Evolutionary conservation across 345 rosid genomes (phyloP), one percentile per base, ranked within the genome.

Genomic region (Eutrema japonicum): DNA sequence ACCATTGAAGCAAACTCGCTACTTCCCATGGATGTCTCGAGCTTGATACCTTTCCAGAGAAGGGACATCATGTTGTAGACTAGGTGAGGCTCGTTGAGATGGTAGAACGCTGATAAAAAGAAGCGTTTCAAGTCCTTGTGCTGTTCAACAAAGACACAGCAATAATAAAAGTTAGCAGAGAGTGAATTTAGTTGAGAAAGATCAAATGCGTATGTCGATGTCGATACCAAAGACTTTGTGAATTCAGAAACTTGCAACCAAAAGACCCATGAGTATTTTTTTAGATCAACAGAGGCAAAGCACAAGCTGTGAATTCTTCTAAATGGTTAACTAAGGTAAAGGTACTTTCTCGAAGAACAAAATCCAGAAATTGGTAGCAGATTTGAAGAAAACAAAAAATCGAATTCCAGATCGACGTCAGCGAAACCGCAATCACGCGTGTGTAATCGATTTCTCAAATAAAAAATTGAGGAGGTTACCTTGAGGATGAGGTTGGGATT

Each of bases 11-110:
- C 91, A 77, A 95, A 95, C 72, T 90, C 89, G 10, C 82, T 51
- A 74, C 97, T 95, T 76, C 98, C 99, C 97, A 92, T 84, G 3
- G 91, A 81, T 9, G 87, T 83, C 82, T 95, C 99, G 73, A 95
- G 79, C 63, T 82, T 94, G 43, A 85, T 72, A 50, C 99, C 99
- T 83, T 95, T 95, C 99, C 99, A 95, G 48, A 95, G 77, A 41
- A 95, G 88, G 0, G 99, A 92, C 72, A 83, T 84, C 99, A 95
- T 92, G 81, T 95, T 95, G 86, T 85, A 95, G 30, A 86, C 82
- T 41, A 95, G 75, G 82, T 95, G 99, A 42, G 96, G 78, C 62
- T 95, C 99, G 22, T 87, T 84, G 4, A 83, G 71, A 75, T 95
- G 99, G 83, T 92, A 95, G 66, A 95, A 90, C 41, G 96, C 77